Evolutionary conservation across 805 yeast species (phyloP), one percentile per base, ranked within the genome.

Genomic region (Wickerhamomyces strasburgensis): DNA sequence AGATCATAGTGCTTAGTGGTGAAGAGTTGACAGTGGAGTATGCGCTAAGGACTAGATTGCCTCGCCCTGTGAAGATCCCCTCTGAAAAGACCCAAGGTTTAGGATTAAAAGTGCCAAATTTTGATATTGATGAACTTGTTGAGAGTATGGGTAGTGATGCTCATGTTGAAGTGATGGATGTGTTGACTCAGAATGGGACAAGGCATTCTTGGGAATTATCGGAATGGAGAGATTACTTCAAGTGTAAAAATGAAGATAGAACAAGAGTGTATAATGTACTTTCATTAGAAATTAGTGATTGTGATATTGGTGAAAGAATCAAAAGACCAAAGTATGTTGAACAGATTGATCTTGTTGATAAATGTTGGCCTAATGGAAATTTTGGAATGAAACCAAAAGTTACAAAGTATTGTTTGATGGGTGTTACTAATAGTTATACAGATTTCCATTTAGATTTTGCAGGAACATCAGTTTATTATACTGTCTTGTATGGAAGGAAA

Each of bases 371-470:
- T 3, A 14, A 19, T 1, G 46, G 39, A 5, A 21, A 39, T 4
- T 17, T 51, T 41, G 42, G 34, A 2, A 13, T 19, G 4, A 59
- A 76, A 36, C 84, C 87, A 1, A 70, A 76, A 43, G 84, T 82
- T 2, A 76, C 87, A 15, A 75, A 80, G 37, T 88, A 88, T 56
- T 80, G 94, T 44, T 65, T 88, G 28, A 88, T 88, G 95, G 83
- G 94, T 1, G 95, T 85, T 3, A 64, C 69, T 18, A 75, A 80
- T 42, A 78, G 93, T 3, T 88, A 74, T 55, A 88, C 96, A 0
- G 97, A 88, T 56, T 88, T 87, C 60, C 97, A 88, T 58, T 67
- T 88, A 29, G 97, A 88, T 57, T 88, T 88, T 57, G 93, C 94
- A 2, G 97, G 96, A 0, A 84, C 96, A 0, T 83, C 93, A 1